Evolutionary conservation across 177 flowering plant genomes (phyloP).

Genomic region (Vitis hybrid): DNA sequence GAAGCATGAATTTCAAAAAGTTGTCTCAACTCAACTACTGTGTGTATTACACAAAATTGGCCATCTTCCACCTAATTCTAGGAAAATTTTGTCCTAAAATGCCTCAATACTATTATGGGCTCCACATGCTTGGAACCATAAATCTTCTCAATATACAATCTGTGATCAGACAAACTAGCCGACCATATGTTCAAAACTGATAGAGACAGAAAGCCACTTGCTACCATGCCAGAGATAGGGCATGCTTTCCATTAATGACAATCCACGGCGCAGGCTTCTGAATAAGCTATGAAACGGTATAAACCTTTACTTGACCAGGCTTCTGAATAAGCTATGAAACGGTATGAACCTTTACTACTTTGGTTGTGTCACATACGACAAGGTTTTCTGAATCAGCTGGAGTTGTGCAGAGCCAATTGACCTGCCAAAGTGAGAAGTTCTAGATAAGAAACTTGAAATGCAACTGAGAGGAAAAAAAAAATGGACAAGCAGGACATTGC

Average conservation of each 20-base stretch:
- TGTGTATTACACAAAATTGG: too few relatives aligned
- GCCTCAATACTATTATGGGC: too few relatives aligned
- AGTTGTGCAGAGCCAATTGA: constrained; percentile 93
- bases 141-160: too few relatives aligned
- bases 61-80: too few relatives aligned
- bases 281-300: not conserved
- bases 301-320: constrained; percentile 48
- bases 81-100: too few relatives aligned
- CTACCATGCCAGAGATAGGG: not conserved
- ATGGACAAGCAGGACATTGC: not conserved
- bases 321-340: constrained; percentile 29
- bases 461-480: not conserved
- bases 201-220: too few relatives aligned
- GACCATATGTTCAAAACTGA: too few relatives aligned
- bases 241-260: not conserved
- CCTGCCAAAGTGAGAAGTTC: constrained; percentile 42
- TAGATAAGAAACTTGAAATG: not conserved
- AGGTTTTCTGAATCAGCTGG: constrained; percentile 82
- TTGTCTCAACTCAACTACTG: too few relatives aligned
- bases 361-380: constrained; percentile 86
- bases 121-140: too few relatives aligned
- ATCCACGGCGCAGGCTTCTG: too few relatives aligned
- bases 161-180: too few relatives aligned
- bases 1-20: too few relatives aligned
- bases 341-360: constrained; percentile 75